phyloP scores from a whole-genome alignment of 768 basidiomycete genomes.

The Kwoniella sp. region DNA sequence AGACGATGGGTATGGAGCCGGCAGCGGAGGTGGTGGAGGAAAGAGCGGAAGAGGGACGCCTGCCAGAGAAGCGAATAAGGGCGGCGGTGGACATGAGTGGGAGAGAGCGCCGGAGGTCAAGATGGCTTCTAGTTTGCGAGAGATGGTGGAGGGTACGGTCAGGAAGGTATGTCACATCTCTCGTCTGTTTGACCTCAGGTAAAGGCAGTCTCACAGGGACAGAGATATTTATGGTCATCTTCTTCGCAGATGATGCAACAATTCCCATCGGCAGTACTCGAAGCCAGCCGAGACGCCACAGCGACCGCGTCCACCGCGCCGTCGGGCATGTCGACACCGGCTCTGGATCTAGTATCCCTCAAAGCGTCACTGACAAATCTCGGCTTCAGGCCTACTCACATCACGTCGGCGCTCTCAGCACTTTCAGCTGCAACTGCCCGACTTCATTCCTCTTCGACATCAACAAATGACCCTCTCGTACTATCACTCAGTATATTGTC shows the following conservation, averaged over 20 bases:
- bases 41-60: slow-evolving; percentile 24
- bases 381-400: slow-evolving; percentile 64
- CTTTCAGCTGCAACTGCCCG: slow-evolving; percentile 41
- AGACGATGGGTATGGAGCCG: slow-evolving; percentile 57
- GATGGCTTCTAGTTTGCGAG: slow-evolving; percentile 75
- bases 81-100: slow-evolving; percentile 48
- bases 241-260: slow-evolving; percentile 54
- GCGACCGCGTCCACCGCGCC: slow-evolving; percentile 29
- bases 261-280: slow-evolving; percentile 55
- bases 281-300: slow-evolving; percentile 50
- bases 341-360: slow-evolving; percentile 59
- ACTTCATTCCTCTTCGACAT: slow-evolving; percentile 59
- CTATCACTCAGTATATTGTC: slow-evolving; percentile 61
- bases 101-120: slow-evolving; percentile 67
- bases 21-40: neutral
- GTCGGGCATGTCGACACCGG: slow-evolving; percentile 35
- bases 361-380: slow-evolving; percentile 64
- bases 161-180: slow-evolving; percentile 63
- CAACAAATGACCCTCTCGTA: slow-evolving; percentile 64
- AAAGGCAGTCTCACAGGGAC: no score
- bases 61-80: slow-evolving; percentile 14
- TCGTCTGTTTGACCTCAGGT: no score
- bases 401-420: slow-evolving; percentile 63
- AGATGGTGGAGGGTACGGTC: slow-evolving; percentile 76
- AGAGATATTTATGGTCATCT: no score